Evolutionary conservation across 805 yeast species (phyloP), one percentile per base, ranked within the genome.

Genomic region (Ogataea paraovalis): DNA sequence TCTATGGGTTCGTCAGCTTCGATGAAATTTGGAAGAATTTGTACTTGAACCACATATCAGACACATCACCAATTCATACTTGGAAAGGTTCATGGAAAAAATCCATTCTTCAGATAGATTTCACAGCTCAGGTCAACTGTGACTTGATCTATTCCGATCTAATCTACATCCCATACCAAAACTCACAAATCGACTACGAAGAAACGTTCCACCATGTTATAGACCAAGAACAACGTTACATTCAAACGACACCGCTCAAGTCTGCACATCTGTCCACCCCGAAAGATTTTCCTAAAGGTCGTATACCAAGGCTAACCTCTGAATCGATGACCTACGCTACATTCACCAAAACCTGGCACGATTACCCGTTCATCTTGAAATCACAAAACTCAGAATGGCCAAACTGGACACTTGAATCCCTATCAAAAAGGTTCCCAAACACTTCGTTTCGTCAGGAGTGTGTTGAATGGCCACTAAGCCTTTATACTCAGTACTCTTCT

Each of bases 51-150:
- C 52, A 23, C 42, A 51, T 12, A 38, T 62, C 39, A 53, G 52
- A 51, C 13, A 19, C 3, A 7, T 16, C 28, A 14, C 30, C n/a
- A 5, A 37, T 39, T 13, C 13, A 21, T 21, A 53, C 55, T 30
- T 89, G 97, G 97, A 62, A 58, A 27, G 96, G 97, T 0, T 77
- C 89, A 2, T 90, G 97, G 97, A 75, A 91, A 55, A 68, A 76
- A 34, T 81, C 92, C 2, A 68, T 78, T 30, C 64, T 80, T 51
- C 61, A 66, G 3, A 58, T 54, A 8, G 46, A 66, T 12, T 62
- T 62, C 25, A 83, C 80, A 25, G 75, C 79, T 14, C 48, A 50
- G 13, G 54, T 82, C 7, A 73, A 74, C 48, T 65, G 82, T 21
- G 68, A 75, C 50, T 56, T 80, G 28, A 56, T 89, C 3, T 87